Evolutionary conservation across 2,329 filamentous ascomycete species (phyloP).

Genomic region (Colletotrichum cordylinicola): DNA sequence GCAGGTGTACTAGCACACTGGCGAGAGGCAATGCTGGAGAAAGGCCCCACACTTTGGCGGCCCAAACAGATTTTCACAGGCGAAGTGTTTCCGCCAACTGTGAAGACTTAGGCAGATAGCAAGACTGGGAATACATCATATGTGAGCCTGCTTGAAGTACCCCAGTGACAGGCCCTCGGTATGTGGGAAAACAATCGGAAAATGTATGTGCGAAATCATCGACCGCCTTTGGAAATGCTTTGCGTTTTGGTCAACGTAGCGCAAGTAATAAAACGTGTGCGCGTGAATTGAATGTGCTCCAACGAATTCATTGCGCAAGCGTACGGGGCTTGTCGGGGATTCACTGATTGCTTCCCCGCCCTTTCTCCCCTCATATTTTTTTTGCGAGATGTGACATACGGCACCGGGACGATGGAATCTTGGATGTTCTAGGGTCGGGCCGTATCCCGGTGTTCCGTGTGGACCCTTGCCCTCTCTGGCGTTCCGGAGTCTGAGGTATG

Average conservation of each 20-base stretch:
- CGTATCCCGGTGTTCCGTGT: not conserved
- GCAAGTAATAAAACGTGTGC: not conserved
- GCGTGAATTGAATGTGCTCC: not conserved
- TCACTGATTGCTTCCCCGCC: not conserved
- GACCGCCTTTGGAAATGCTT: not conserved
- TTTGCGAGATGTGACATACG: not conserved
- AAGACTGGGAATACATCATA: too few relatives aligned
- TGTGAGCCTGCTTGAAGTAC: too few relatives aligned
- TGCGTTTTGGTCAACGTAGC: not conserved
- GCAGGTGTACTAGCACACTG: conserved; percentile 34
- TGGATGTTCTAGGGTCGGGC: not conserved
- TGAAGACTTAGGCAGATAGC: too few relatives aligned
- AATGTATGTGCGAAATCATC: not conserved
- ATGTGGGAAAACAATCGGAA: too few relatives aligned
- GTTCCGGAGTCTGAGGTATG: too few relatives aligned
- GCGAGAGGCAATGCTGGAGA: conserved; percentile 32
- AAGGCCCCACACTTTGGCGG: conserved; percentile 31
- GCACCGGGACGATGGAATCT: not conserved
- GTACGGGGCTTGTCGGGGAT: not conserved
- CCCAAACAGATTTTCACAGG: conserved; percentile 30
- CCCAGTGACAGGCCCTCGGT: too few relatives aligned
- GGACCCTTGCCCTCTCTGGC: not conserved
- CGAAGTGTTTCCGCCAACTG: not conserved
- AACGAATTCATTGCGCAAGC: not conserved
- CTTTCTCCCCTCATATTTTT: not conserved